Conservation (phyloP, 148 eudicot species). For the Selenicereus undatus region DNA sequence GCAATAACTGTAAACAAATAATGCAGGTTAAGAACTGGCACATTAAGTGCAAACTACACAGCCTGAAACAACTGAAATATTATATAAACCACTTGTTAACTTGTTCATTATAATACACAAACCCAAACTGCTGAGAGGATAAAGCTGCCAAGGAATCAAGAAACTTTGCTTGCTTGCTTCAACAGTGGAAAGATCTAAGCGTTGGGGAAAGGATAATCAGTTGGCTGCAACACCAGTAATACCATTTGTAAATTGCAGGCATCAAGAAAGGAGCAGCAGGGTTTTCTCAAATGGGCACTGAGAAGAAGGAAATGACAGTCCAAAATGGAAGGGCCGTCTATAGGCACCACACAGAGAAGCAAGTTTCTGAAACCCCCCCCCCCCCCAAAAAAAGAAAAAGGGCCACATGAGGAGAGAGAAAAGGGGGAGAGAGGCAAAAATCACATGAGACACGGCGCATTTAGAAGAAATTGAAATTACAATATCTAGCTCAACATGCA, state of each 20-base stretch:
- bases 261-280: background rate
- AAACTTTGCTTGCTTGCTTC: background rate
- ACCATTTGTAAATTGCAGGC: background rate
- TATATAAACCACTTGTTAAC: background rate
- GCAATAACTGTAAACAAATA: background rate
- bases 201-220: background rate
- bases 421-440: background rate
- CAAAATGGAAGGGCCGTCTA: background rate
- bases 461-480: background rate
- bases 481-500: slow-evolving; percentile 4
- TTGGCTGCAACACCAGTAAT: background rate
- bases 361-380: background rate
- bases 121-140: background rate
- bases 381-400: background rate
- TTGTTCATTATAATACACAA: background rate
- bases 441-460: background rate
- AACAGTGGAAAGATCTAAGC: background rate
- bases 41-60: background rate
- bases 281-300: background rate
- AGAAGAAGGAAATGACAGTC: background rate
- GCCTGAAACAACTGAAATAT: background rate
- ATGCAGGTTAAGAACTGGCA: background rate
- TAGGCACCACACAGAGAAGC: background rate
- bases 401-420: background rate
- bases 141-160: background rate